A percentile compares a stretch with the other conserved stretches of the same genome.
Conservation (phyloP, 2,329 filamentous ascomycete genomes). For the Tolypocladium tropicale region DNA sequence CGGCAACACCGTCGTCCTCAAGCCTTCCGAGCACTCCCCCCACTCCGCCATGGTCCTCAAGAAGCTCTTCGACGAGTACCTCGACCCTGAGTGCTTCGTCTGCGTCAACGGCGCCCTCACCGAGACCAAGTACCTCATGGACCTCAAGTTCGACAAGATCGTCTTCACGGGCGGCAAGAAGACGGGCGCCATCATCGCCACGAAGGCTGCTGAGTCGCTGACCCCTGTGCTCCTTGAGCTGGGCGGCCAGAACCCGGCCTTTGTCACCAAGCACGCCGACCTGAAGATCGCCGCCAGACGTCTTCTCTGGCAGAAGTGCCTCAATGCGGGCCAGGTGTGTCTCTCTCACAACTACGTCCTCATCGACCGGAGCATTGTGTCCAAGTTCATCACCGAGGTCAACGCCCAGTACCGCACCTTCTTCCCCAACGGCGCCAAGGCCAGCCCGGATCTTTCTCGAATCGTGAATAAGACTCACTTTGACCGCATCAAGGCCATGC, state of each 20-base stretch:
- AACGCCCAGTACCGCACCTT: slow-evolving; percentile 63
- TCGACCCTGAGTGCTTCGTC: slow-evolving; percentile 68
- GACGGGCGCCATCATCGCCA: slow-evolving; percentile 78
- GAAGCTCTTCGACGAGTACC: slow-evolving; percentile 62
- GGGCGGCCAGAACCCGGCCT: slow-evolving; percentile 84
- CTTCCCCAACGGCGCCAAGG: slow-evolving; percentile 71
- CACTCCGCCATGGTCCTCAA: slow-evolving; percentile 68
- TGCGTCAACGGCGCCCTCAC: slow-evolving; percentile 72
- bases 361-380: slow-evolving; percentile 63
- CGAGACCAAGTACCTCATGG: slow-evolving; percentile 72
- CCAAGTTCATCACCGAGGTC: slow-evolving; percentile 64
- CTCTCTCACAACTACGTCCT: slow-evolving; percentile 88
- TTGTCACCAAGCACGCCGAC: slow-evolving; percentile 77
- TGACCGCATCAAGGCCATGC: slow-evolving; percentile 75
- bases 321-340: slow-evolving; percentile 86
- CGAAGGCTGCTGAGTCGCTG: slow-evolving; percentile 80
- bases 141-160: slow-evolving; percentile 95
- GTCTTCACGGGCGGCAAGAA: slow-evolving; percentile 79
- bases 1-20: slow-evolving; percentile 81
- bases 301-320: slow-evolving; percentile 77
- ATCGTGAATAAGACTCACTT: slow-evolving; percentile 78
- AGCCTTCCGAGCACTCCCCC: slow-evolving; percentile 79
- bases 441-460: slow-evolving; percentile 67
- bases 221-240: slow-evolving; percentile 87
- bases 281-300: slow-evolving; percentile 70